Evolutionary conservation across 1,284 basidiomycete genomes (phyloP).

Genomic region (Cystobasidiaceae sp.): DNA sequence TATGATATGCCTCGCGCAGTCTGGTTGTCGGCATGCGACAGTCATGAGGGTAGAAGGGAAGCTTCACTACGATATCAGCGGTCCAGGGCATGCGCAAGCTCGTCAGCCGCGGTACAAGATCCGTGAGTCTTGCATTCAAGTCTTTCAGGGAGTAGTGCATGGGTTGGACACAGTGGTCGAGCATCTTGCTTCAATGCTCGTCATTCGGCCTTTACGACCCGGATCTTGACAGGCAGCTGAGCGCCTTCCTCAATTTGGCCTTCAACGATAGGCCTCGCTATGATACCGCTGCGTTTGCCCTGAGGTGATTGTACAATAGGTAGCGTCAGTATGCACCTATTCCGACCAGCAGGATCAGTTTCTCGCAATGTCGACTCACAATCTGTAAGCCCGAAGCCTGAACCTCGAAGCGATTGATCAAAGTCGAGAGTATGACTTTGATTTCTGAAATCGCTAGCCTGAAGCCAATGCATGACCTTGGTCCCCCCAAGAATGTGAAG

Average conservation of each 20-base stretch:
- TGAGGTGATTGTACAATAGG: no score
- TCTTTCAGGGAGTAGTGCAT: no score
- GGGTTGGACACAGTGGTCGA: background rate
- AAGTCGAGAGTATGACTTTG: constrained; percentile 5
- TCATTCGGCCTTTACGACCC: background rate
- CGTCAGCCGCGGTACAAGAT: background rate
- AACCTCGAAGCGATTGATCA: constrained; percentile 14
- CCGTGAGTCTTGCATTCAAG: no score
- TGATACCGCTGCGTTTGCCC: background rate
- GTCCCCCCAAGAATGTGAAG: constrained; percentile 20
- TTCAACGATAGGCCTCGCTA: constrained; percentile 5
- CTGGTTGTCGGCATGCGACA: background rate
- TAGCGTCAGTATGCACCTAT: no score
- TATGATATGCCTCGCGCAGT: no score
- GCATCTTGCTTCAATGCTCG: background rate
- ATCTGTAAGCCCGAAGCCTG: constrained; percentile 1
- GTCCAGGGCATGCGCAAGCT: background rate
- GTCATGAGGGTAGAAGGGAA: no score
- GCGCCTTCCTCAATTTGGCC: constrained; percentile 15
- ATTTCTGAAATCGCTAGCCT: background rate
- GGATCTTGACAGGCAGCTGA: constrained; percentile 6
- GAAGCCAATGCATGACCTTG: constrained; percentile 1
- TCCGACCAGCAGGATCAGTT: no score
- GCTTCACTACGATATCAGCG: background rate
- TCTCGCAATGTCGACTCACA: background rate